These are phyloP conservation scores for Ormosia semicastrata DNA, from an alignment of 306 rosid species.

Conservation along the genomic window DNA sequence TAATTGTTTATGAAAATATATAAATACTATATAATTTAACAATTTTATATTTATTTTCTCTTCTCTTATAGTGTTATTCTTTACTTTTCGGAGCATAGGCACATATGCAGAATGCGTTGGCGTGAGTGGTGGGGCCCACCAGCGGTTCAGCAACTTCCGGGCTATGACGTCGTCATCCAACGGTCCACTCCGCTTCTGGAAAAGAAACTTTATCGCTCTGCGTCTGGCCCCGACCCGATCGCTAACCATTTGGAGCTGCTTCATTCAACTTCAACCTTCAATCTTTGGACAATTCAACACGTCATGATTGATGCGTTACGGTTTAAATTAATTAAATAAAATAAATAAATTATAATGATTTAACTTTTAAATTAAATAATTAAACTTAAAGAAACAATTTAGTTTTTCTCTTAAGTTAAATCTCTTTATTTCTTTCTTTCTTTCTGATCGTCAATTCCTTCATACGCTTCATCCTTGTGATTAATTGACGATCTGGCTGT, in stretches of 20 bases:
- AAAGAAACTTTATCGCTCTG: background rate
- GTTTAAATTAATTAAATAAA: background rate
- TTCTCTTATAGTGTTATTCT: too few species aligned
- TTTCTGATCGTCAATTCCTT: background rate
- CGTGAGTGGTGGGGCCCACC: background rate
- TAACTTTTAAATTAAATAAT: background rate
- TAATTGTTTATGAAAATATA: too few species aligned
- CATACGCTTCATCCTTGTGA: background rate
- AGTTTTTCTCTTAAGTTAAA: background rate
- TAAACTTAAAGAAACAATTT: background rate
- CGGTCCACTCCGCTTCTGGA: background rate
- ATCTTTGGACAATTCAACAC: slow-evolving; percentile 25
- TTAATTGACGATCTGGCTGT: slow-evolving; percentile 19
- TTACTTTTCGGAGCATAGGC: too few species aligned
- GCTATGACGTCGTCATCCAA: background rate
- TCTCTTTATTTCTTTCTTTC: background rate
- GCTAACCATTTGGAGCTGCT: background rate
- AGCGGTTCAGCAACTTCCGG: background rate
- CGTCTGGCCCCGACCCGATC: background rate
- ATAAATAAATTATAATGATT: too few species aligned
- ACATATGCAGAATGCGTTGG: background rate
- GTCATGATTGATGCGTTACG: background rate
- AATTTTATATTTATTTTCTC: too few species aligned
- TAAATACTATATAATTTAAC: too few species aligned
- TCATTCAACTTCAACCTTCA: too few species aligned